Evolutionary conservation across 2,329 filamentous ascomycete genomes (phyloP).

Genomic region (Ophiostoma pallidulum): DNA sequence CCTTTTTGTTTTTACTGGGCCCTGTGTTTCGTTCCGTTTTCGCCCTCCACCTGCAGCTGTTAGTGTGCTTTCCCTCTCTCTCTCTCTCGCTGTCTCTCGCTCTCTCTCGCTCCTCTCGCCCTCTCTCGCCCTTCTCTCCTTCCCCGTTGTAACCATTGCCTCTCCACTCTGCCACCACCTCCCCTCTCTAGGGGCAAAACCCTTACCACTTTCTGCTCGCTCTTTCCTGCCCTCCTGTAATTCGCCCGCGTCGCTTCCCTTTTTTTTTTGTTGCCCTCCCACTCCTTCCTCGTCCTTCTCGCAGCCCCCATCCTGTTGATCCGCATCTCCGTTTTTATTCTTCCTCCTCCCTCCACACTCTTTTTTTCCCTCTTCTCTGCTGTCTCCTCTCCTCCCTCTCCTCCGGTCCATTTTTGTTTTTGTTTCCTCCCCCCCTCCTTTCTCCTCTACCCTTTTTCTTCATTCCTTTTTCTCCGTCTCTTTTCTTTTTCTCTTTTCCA

Average conservation of each 20-base stretch:
- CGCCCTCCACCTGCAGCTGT: constrained; percentile 5
- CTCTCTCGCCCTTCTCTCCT: neutral
- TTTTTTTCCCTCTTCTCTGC: neutral
- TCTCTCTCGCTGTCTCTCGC: neutral
- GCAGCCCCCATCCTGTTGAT: neutral
- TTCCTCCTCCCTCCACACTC: neutral
- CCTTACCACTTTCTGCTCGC: neutral
- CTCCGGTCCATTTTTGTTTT: neutral
- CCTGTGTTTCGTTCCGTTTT: constrained; percentile 2
- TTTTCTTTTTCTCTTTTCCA: neutral
- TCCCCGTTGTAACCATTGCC: neutral
- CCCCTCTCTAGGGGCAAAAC: too few relatives aligned
- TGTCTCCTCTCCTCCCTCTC: neutral
- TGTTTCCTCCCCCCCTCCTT: constrained; percentile 2
- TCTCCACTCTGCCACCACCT: constrained; percentile 13
- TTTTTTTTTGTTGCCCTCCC: neutral
- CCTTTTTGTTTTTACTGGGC: too few relatives aligned
- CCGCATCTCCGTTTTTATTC: neutral
- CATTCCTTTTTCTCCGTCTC: neutral
- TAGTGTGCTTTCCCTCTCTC: constrained; percentile 2
- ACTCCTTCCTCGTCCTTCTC: neutral
- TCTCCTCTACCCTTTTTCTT: constrained; percentile 3
- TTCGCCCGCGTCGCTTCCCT: too few relatives aligned
- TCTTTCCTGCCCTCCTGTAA: too few relatives aligned
- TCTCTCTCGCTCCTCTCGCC: neutral